Conservation (phyloP, 2,329 filamentous ascomycete species). For the Aspergillus ustus region DNA sequence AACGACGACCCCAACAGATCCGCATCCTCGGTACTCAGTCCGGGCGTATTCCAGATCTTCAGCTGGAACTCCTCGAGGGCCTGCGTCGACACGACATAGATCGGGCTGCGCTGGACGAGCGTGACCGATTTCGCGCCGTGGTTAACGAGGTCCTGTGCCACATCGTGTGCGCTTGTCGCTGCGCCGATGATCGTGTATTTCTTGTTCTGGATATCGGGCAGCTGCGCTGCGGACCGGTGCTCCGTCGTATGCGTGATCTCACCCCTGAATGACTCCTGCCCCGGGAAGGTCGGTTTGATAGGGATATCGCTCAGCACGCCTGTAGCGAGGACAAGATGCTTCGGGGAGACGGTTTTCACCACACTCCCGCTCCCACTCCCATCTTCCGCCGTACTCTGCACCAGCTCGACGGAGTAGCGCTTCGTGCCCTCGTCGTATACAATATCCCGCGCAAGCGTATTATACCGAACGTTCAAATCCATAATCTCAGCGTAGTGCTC, state of each 20-base stretch:
- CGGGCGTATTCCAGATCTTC: background rate
- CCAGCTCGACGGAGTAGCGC: background rate
- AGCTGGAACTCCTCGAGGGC: background rate
- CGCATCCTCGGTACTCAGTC: background rate
- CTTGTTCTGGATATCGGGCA: background rate
- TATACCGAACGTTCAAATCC: background rate
- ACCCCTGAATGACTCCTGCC: background rate
- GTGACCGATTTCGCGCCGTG: background rate
- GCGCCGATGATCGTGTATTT: background rate
- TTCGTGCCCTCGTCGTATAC: background rate
- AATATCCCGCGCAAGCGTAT: background rate
- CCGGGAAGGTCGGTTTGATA: background rate
- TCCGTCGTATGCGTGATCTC: background rate
- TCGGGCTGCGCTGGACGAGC: background rate
- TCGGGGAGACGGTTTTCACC: background rate
- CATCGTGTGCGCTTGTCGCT: background rate
- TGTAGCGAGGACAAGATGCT: background rate
- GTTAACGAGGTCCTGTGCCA: background rate
- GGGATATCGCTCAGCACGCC: background rate
- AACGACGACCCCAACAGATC: background rate
- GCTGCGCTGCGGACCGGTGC: background rate
- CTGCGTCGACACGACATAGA: background rate
- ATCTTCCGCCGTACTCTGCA: background rate
- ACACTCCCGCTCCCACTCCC: no score
- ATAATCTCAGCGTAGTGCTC: background rate